phyloP scores from a whole-genome alignment of 345 rosid species.

The Mangifera indica region DNA sequence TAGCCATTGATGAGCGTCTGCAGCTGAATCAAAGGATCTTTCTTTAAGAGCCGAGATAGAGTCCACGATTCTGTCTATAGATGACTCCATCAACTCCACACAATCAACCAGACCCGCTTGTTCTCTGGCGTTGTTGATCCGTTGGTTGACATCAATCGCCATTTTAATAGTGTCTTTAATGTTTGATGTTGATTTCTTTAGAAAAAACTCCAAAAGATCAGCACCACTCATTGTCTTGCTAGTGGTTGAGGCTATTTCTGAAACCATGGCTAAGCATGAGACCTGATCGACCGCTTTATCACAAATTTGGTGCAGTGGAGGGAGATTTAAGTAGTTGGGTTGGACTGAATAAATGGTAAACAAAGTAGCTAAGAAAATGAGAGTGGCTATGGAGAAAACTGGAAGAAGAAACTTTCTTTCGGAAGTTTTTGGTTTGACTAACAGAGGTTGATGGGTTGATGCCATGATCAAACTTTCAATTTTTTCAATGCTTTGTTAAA shows the following conservation, averaged over 20 bases:
- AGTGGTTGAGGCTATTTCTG: conserved; percentile 28
- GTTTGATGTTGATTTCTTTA: conserved; percentile 31
- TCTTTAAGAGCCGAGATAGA: conserved; percentile 47
- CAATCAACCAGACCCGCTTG: conserved; percentile 48
- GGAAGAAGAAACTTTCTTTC: conserved; percentile 29
- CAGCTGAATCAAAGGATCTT: conserved; percentile 29
- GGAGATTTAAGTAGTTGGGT: conserved; percentile 8
- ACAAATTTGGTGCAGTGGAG: conserved; percentile 31
- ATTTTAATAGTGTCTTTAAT: conserved; percentile 24
- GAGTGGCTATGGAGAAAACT: conserved; percentile 38
- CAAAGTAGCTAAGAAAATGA: conserved; percentile 37
- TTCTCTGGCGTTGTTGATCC: conserved; percentile 39
- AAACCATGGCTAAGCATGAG: conserved; percentile 43
- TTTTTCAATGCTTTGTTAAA: neutral
- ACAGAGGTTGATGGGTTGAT: conserved; percentile 39
- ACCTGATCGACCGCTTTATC: conserved; percentile 35
- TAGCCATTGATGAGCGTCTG: conserved; percentile 70
- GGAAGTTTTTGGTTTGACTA: conserved; percentile 38
- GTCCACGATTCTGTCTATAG: conserved; percentile 46
- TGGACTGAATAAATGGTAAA: conserved; percentile 22
- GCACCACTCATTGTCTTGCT: conserved; percentile 24
- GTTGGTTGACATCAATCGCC: conserved; percentile 18
- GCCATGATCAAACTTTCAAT: conserved; percentile 23
- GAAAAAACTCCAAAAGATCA: conserved; percentile 38
- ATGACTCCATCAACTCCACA: conserved; percentile 54